Evolutionary conservation across 179 eudicot species (phyloP).

Genomic region (Nepenthes alata): DNA sequence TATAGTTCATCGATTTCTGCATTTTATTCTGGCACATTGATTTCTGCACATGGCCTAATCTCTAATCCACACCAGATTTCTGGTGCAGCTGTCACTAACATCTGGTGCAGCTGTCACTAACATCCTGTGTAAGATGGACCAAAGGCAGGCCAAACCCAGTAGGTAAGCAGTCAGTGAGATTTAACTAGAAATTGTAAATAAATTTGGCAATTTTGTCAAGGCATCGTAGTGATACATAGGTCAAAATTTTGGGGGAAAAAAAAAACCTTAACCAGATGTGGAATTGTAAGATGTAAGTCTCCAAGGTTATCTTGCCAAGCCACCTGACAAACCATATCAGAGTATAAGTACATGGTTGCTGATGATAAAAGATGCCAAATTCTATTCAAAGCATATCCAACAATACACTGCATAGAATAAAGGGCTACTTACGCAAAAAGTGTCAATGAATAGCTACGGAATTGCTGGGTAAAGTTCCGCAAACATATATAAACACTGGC

Average conservation of each 20-base stretch:
- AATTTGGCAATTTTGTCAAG: too few species aligned
- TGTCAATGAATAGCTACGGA: constrained; percentile 74
- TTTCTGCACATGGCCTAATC: too few species aligned
- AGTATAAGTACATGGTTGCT: neutral
- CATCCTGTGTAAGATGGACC: neutral
- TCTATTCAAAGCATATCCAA: neutral
- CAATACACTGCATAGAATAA: neutral
- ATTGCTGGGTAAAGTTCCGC: constrained; percentile 77
- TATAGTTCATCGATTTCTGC: neutral
- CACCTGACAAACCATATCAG: constrained; percentile 31
- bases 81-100: too few species aligned
- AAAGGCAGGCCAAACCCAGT: neutral
- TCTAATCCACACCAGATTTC: too few species aligned
- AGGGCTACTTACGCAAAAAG: constrained; percentile 77
- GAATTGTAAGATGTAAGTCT: constrained; percentile 72
- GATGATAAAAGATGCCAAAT: neutral
- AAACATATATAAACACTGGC: constrained; percentile 80
- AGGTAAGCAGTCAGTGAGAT: neutral
- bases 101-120: too few species aligned
- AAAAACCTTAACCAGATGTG: constrained; percentile 78
- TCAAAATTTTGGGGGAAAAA: neutral
- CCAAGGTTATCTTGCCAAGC: constrained; percentile 76
- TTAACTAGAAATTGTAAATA: neutral
- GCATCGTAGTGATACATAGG: neutral
- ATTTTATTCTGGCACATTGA: too few species aligned